Evolutionary conservation across 345 rosid genomes (phyloP), one percentile per base, ranked within the genome.

Genomic region (Lenwebbia sp.): DNA sequence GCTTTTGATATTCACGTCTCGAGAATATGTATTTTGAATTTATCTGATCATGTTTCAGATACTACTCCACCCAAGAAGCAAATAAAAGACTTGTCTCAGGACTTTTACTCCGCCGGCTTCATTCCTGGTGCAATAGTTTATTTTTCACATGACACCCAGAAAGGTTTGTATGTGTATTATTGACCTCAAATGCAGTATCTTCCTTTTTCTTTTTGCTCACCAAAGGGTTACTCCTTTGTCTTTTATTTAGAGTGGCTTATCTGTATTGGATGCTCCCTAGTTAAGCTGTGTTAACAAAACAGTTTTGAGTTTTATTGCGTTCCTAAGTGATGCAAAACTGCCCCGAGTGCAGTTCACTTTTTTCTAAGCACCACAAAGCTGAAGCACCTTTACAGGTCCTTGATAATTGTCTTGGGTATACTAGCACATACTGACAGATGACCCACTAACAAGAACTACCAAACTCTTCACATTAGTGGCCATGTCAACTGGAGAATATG

Each of bases 81-180:
- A 88, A 87, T 97, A 53, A 93, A 93, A 87, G 96, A 97, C 89
- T 88, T 92, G 85, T 92, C 94, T n/a, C 92, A 88, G 86, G 99
- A 97, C 90, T 94, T 95, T 83, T 94, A 88, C 92, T 86, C 96
- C 6, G 95, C 98, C 85, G 96, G 99, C 57, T 95, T 97, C 86
- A 50, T 97, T 92, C 99, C 99, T 57, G 99, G 99, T 76, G 99
- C 98, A 82, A 94, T 97, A 85, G 95, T 96, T 65, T 95, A 97
- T 89, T 97, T 96, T 86, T 93, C 96, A 60, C 91, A 92, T 83
- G 92, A 94, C 87, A 84, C 87, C 44, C 94, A 95, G 10, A 92
- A 92, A 90, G 96, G 98, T 94, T 87, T 86, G 92, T 86, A 30
- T 75, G n/a, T 86, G 26, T 33, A 81, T 85, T 83, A 12, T 54